Percentiles rank a stretch among this genome's conserved stretches.
phyloP scores from a whole-genome alignment of 805 yeast genomes.

The Sugiyamaella boreocaroliniensis region DNA sequence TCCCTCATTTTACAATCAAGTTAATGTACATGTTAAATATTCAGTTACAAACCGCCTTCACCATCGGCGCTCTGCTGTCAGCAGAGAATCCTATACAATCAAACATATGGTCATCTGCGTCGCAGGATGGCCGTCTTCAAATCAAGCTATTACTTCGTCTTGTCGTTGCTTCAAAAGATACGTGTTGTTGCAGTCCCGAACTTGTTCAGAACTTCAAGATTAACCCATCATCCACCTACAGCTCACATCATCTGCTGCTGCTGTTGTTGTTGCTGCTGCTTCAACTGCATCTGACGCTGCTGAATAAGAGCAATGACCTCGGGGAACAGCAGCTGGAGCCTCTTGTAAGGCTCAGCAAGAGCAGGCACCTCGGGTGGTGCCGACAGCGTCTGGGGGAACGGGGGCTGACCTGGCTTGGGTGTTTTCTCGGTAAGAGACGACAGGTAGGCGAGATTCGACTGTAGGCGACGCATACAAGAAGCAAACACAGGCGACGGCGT shows the following conservation, averaged over 20 bases:
- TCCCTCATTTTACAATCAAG: no score
- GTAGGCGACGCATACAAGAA: constrained; percentile 30
- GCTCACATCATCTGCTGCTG: constrained; percentile 12
- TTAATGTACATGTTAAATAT: neutral
- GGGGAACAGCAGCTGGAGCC: constrained; percentile 28
- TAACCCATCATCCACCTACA: neutral
- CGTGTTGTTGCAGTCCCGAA: no score
- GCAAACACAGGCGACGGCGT: constrained; percentile 17
- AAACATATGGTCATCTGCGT: no score
- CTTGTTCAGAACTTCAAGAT: no score
- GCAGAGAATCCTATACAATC: neutral
- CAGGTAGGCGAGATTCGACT: constrained; percentile 31
- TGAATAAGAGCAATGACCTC: constrained; percentile 19
- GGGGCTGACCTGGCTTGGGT: constrained; percentile 16
- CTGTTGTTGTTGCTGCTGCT: constrained; percentile 21
- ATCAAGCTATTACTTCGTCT: no score
- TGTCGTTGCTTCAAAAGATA: no score
- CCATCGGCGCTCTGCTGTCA: neutral
- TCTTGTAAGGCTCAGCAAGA: constrained; percentile 28
- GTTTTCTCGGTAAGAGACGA: constrained; percentile 27
- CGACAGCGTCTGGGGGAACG: constrained; percentile 28
- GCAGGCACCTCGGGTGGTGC: constrained; percentile 28
- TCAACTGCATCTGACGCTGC: constrained; percentile 19
- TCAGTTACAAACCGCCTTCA: neutral
- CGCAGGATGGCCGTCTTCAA: no score